phyloP scores from a whole-genome alignment of 345 rosid genomes.

The Eucalyptus regnans region DNA sequence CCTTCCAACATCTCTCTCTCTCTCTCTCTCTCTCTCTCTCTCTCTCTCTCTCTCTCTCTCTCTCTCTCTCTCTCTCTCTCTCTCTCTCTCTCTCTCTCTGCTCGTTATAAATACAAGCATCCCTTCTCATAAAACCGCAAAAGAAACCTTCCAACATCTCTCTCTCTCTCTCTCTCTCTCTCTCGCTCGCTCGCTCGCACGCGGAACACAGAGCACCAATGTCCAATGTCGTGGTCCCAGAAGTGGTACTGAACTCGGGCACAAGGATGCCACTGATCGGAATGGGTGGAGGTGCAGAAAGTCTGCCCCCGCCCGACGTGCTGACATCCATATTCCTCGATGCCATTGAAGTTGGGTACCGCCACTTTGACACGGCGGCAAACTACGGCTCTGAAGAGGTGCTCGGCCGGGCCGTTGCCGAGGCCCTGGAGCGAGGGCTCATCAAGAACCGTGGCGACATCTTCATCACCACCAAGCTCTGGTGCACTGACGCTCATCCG shows the following conservation, averaged over 20 bases:
- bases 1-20: too few relatives aligned
- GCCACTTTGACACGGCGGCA: constrained; percentile 70
- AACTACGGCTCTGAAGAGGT: constrained; percentile 36
- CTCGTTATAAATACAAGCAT: background rate
- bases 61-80: too few relatives aligned
- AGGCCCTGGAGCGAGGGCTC: constrained; percentile 27
- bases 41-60: too few relatives aligned
- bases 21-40: too few relatives aligned
- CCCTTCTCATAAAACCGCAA: background rate
- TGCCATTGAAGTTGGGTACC: constrained; percentile 40
- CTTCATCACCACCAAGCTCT: constrained; percentile 56
- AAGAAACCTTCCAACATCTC: background rate
- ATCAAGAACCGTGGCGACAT: constrained; percentile 31
- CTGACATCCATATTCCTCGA: constrained; percentile 11
- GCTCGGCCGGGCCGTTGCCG: constrained; percentile 37
- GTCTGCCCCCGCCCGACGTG: background rate
- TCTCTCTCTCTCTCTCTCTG: too few relatives aligned
- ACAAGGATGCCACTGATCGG: constrained; percentile 27
- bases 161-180: background rate
- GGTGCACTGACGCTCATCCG: constrained; percentile 34
- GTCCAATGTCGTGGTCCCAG: background rate
- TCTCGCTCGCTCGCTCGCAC: background rate
- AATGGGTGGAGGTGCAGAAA: background rate
- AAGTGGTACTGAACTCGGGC: constrained; percentile 11
- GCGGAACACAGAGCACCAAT: background rate